Base-by-base conservation (phyloP, 2,329 filamentous ascomycete genomes). In the Penicillium hesseltinei region DNA sequence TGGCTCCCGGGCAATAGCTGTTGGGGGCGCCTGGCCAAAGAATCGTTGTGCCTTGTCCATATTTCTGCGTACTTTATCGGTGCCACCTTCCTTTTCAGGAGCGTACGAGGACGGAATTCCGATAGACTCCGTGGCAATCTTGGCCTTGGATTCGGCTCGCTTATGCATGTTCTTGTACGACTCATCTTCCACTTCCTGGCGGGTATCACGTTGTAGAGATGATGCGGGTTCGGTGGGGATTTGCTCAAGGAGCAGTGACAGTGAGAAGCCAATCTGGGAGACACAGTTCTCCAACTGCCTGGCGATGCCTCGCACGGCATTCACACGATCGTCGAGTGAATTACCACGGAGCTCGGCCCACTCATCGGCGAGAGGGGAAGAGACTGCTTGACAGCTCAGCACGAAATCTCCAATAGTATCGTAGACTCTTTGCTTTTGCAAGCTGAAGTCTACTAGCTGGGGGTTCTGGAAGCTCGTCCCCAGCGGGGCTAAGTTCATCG, bases 321-420 rank as follows among this genome's bases (percentile, higher is more conserved):
- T 89, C 27, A 97, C 76, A 23, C 94, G 87, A 64, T 91, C 91
- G 69, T 97, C 93, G 31, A 99, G 80, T 8, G 92, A 90, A 71
- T 96, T 91, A 2, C 92, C 91, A 43, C 92, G 87, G n/a, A 92
- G 81, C 71, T 96, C 92, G 4, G 92, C 86, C 94, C 94, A 99
- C 76, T 99, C 94, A 71, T 99, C 94, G 9, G 89, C 90, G 43
- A 99, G 76, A 6, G 94, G 94, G 9, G 91, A 91, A 6, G 92
- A 90, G n/a, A 97, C 89, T 25, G 90, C 87, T 75, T 99, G 94
- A 69, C 92, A 97, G 57, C 88, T 87, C 49, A 96, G 78, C 4
- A 97, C 78, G 29, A 99, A 83, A 71, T 97, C 94, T 9, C 92
- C 92, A 54, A 96, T 89, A 58, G 92, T 89, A 74, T 97, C 94